Base-by-base conservation (phyloP, 306 rosid genomes). In the Cicer cuneatum region DNA sequence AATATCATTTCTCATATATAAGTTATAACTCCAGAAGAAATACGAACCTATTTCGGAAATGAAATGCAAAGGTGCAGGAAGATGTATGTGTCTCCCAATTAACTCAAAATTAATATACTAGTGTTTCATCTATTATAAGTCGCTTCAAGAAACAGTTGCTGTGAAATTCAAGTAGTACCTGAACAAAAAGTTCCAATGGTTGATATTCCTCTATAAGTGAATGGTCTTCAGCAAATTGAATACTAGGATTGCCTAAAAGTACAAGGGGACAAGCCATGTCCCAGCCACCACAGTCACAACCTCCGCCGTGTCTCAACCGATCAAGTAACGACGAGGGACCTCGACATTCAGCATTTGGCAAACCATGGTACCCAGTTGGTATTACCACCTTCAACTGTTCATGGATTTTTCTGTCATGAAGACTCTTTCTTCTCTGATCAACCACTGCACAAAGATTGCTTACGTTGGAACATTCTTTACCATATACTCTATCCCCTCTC, bases 261-360 rank as follows among this genome's bases (percentile, higher is more conserved):
- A 84, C 54, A 47, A 95, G 87, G 81, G 98, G 99, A 73, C 98
- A 95, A 12, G 96, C 90, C 97, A 95, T 92, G 83, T 95, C 99
- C 99, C 98, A 95, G 51, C 98, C 97, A 21, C 99, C 99, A 56
- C 98, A 95, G 72, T 95, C 98, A 68, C 99, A 95, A 10, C 97
- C 93, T 46, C 98, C 99, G 40, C 98, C 98, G 21, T 76, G 79
- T 71, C 96, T 89, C 91, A 95, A 83, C 43, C 98, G 88, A 83
- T 86, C 93, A 41, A 95, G 89, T 81, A 95, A 87, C 2, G 92
- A 41, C 0, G 98, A 92, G 47, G 98, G 99, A 58, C 90, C 91
- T 37, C 29, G 72, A 72, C 78, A 80, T 83, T 86, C 92, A 69
- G 73, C 71, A 69, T 79, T 77, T 5, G 98, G 93, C 65, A 85